Percentiles rank a stretch among this genome's conserved stretches.
These are phyloP conservation scores for Marsdenia floribunda DNA, from an alignment of 257 asterid genomes.

Conservation along the genomic window DNA sequence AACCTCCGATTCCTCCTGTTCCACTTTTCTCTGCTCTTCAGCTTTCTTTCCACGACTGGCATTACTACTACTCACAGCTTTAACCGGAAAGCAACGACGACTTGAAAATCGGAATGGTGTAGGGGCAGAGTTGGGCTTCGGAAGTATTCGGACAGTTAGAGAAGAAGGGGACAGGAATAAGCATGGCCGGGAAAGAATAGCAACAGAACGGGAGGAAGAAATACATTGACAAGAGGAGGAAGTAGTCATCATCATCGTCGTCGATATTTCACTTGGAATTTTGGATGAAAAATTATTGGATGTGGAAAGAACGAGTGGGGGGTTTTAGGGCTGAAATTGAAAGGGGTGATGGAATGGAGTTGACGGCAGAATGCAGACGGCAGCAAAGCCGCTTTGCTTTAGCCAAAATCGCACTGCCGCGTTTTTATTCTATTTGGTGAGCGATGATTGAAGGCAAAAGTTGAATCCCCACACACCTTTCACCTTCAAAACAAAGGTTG, in stretches of 20 bases:
- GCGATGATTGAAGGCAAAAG: too few relatives aligned
- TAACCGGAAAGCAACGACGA: conserved; percentile 12
- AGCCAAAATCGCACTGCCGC: background rate
- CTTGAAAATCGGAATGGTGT: background rate
- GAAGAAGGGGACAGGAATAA: background rate
- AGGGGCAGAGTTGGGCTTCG: background rate
- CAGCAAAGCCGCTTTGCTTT: background rate
- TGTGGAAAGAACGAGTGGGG: background rate
- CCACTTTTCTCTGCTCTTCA: conserved; percentile 24
- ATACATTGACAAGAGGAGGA: background rate
- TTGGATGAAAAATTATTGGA: background rate
- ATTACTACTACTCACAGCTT: conserved; percentile 8
- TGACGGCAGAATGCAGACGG: background rate
- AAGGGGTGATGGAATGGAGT: background rate
- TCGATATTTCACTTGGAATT: background rate
- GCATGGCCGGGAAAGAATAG: background rate
- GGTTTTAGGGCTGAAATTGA: too few relatives aligned
- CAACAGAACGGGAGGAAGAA: background rate
- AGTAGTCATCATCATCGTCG: conserved; percentile 7
- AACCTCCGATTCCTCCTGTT: conserved; percentile 49
- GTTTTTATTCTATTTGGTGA: too few relatives aligned
- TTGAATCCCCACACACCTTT: too few relatives aligned
- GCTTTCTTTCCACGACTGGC: conserved; percentile 18
- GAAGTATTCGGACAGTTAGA: background rate
- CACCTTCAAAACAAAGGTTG: too few relatives aligned